Conservation (phyloP, 768 basidiomycete species). For the Mrakia blollopis region DNA sequence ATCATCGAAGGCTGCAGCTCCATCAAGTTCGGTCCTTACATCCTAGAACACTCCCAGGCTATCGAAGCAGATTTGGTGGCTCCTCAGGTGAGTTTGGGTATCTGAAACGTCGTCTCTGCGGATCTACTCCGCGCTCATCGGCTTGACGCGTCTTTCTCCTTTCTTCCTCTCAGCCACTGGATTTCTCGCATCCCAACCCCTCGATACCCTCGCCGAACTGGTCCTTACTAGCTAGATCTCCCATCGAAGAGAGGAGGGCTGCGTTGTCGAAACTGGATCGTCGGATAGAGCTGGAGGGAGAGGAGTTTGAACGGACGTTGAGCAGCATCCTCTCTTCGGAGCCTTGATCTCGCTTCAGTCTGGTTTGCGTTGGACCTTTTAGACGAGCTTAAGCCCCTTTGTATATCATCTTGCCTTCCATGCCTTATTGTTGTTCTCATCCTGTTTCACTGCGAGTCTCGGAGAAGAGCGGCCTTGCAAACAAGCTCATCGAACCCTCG, state of each 20-base stretch:
- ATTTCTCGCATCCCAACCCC: slow-evolving; percentile 31
- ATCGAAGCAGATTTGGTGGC: too few species aligned
- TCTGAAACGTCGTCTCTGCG: too few species aligned
- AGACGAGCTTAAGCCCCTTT: too few species aligned
- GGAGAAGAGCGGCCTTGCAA: too few species aligned
- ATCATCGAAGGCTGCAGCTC: slow-evolving; percentile 16
- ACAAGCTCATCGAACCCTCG: not conserved
- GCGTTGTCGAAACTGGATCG: not conserved
- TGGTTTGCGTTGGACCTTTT: too few species aligned
- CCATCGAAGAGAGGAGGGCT: not conserved
- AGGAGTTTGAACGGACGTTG: not conserved
- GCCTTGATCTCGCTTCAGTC: too few species aligned
- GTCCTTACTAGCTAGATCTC: not conserved
- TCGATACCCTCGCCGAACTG: slow-evolving; percentile 21
- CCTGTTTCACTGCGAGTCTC: too few species aligned
- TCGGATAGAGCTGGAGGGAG: not conserved
- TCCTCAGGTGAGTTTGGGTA: not conserved
- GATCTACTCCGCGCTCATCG: not conserved
- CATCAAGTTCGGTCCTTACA: slow-evolving; percentile 10
- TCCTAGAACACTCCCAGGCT: not conserved
- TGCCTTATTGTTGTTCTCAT: too few species aligned
- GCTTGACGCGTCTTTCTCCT: not conserved
- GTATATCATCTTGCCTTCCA: too few species aligned
- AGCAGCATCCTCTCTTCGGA: not conserved
- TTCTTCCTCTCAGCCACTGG: not conserved